A percentile compares a stretch with the other conserved stretches of the same genome.
Conservation (phyloP, 2,329 filamentous ascomycete genomes). For the Alternaria ethzedia region DNA sequence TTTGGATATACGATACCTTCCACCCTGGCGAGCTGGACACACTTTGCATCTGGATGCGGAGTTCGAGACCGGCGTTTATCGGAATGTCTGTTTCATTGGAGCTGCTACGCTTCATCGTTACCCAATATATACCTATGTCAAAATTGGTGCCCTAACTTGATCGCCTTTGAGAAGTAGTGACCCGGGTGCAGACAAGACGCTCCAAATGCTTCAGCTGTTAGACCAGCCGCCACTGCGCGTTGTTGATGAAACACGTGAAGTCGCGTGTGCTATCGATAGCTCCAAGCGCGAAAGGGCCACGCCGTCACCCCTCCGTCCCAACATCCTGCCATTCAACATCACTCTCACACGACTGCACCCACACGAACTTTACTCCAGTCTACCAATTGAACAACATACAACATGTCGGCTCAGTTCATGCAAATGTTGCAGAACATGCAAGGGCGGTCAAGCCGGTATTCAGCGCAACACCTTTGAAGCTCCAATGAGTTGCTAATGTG, state of each 20-base stretch:
- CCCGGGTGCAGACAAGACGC: background rate
- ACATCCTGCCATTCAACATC: background rate
- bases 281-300: background rate
- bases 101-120: background rate
- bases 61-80: background rate
- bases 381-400: background rate
- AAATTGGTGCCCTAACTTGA: background rate
- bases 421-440: constrained; percentile 22
- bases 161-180: background rate
- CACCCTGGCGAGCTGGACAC: background rate
- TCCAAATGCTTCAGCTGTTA: background rate
- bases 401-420: constrained; percentile 19
- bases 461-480: background rate
- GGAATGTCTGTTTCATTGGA: background rate
- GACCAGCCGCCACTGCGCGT: background rate
- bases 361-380: background rate
- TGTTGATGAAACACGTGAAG: background rate
- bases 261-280: constrained; percentile 5
- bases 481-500: background rate
- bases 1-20: constrained; percentile 5
- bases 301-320: background rate
- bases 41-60: background rate
- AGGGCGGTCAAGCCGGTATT: constrained; percentile 8
- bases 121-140: background rate
- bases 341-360: background rate